These are phyloP conservation scores for Agarophyton chilense DNA, from an alignment of 23 red algal species.

Conservation along the genomic window DNA sequence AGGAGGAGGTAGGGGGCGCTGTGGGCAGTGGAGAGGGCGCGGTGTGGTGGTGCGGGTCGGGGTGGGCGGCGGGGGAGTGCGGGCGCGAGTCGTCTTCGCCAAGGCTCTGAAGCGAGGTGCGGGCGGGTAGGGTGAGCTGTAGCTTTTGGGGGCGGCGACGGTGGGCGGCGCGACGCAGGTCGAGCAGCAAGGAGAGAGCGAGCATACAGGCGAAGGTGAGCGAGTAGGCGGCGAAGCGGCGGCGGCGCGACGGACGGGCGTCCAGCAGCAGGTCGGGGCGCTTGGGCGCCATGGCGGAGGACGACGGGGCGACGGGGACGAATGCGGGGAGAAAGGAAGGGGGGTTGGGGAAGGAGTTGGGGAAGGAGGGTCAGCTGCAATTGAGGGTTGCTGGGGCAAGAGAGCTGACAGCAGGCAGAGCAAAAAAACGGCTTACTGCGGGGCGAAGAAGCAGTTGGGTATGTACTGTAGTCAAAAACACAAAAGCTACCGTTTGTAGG, in stretches of 20 bases:
- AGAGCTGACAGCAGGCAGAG: neutral
- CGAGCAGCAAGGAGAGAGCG: constrained; percentile 46
- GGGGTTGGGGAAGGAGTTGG: no score
- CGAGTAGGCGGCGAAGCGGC: constrained; percentile 46
- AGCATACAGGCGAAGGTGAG: constrained; percentile 59
- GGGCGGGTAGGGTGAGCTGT: constrained; percentile 35
- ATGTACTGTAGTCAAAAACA: no score
- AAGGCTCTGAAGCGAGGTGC: constrained; percentile 30
- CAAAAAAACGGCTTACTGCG: no score
- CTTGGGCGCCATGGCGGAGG: neutral
- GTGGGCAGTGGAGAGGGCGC: neutral
- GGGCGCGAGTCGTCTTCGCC: neutral
- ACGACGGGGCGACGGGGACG: neutral
- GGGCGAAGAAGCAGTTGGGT: no score
- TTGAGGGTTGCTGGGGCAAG: no score
- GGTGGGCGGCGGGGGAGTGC: neutral
- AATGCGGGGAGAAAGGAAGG: neutral
- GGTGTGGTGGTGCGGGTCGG: neutral
- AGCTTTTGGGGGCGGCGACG: constrained; percentile 29
- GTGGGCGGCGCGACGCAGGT: constrained; percentile 59
- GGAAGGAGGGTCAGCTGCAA: no score
- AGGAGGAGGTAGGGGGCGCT: neutral
- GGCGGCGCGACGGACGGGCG: neutral
- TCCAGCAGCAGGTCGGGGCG: neutral
- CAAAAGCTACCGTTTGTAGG: neutral